These are phyloP conservation scores for Turnera subulata DNA, from an alignment of 345 rosid genomes.

Conservation along the genomic window DNA sequence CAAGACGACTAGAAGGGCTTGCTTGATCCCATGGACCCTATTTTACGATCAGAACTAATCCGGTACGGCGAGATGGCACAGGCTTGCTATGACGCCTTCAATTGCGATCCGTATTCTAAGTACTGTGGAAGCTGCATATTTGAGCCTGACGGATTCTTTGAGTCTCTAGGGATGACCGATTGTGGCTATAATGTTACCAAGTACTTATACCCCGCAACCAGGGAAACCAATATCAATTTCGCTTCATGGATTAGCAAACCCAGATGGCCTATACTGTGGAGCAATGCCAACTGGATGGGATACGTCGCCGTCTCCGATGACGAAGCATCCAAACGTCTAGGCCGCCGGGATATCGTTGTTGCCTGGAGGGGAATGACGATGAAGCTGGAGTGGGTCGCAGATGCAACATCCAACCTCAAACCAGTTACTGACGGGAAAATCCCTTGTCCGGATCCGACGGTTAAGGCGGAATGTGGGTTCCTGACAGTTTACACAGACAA, in stretches of 20 bases:
- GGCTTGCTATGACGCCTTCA: constrained; percentile 80
- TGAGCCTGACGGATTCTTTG: constrained; percentile 47
- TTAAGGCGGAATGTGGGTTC: constrained; percentile 81
- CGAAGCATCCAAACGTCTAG: constrained; percentile 39
- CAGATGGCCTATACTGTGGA: constrained; percentile 83
- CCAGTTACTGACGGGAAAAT: constrained; percentile 42
- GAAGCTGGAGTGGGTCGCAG: constrained; percentile 66
- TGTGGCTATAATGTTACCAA: constrained; percentile 59
- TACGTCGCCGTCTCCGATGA: constrained; percentile 72
- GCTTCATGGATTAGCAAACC: constrained; percentile 74
- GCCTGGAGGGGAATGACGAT: constrained; percentile 88
- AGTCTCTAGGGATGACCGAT: constrained; percentile 37
- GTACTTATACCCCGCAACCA: constrained; percentile 70
- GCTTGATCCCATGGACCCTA: constrained; percentile 73
- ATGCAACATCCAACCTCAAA: constrained; percentile 64
- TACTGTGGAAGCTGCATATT: constrained; percentile 76
- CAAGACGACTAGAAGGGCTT: constrained; percentile 71
- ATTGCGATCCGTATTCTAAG: constrained; percentile 64
- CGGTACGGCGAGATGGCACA: constrained; percentile 92
- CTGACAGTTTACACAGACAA: constrained; percentile 70
- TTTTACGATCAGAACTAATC: constrained; percentile 67
- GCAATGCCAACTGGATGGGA: constrained; percentile 89
- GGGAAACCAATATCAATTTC: too few species aligned
- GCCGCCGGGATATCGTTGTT: constrained; percentile 66
- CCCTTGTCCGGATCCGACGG: constrained; percentile 62